phyloP scores from a whole-genome alignment of 2,329 filamentous ascomycete genomes.

The Gremmenia infestans region DNA sequence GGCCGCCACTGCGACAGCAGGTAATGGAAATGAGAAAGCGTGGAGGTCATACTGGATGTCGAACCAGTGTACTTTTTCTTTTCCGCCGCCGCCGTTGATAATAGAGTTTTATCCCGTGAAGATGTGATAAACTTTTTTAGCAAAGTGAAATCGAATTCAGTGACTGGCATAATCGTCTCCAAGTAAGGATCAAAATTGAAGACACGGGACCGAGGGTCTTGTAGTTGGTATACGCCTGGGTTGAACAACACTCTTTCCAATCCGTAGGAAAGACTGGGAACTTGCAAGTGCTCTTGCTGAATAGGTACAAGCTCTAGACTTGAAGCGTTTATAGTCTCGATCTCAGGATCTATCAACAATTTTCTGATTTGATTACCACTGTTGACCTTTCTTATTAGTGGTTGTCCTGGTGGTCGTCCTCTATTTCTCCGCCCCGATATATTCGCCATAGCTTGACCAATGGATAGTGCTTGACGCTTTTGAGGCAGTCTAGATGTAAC shows the following conservation, averaged over 20 bases:
- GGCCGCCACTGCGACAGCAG: conserved; percentile 79
- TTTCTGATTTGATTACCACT: background rate
- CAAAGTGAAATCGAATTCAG: conserved; percentile 87
- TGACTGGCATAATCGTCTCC: conserved; percentile 84
- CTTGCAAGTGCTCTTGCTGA: conserved; percentile 24
- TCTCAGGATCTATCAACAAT: conserved; percentile 15
- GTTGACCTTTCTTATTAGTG: background rate
- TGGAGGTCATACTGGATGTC: conserved; percentile 91
- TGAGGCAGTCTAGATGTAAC: background rate
- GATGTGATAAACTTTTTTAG: conserved; percentile 87
- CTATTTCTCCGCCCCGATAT: background rate
- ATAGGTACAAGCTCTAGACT: conserved; percentile 26
- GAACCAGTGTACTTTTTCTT: conserved; percentile 84
- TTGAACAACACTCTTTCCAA: conserved; percentile 75
- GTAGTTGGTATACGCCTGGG: conserved; percentile 83
- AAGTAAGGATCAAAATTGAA: conserved; percentile 98
- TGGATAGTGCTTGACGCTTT: background rate
- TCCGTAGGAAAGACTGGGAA: conserved; percentile 30
- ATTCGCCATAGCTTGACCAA: background rate
- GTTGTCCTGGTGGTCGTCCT: background rate
- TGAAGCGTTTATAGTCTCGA: conserved; percentile 25
- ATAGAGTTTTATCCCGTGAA: conserved; percentile 71
- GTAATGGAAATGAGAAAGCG: conserved; percentile 87
- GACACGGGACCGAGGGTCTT: conserved; percentile 80
- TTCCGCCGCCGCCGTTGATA: conserved; percentile 60